Evolutionary conservation across 345 rosid species (phyloP).

Genomic region (Brassica juncea): DNA sequence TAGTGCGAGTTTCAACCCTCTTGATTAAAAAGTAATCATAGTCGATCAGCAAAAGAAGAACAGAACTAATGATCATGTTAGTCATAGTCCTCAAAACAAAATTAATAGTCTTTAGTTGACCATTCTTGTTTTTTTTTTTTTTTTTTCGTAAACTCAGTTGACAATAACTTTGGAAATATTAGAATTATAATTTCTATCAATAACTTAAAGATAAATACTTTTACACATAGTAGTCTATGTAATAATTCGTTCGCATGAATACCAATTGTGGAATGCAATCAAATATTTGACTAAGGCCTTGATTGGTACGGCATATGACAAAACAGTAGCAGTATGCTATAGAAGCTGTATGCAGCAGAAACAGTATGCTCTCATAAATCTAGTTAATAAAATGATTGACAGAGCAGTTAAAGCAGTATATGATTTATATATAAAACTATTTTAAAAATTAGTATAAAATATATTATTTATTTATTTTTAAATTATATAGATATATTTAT

Average conservation of each 20-base stretch:
- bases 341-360: too few species aligned
- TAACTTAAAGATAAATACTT: neutral
- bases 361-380: too few species aligned
- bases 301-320: too few species aligned
- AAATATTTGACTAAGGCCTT: conserved; percentile 9
- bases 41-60: neutral
- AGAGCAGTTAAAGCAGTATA: too few species aligned
- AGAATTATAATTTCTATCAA: neutral
- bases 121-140: neutral
- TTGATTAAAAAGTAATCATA: neutral
- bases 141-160: neutral
- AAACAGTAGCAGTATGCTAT: too few species aligned
- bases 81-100: neutral
- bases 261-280: neutral
- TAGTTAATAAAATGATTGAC: too few species aligned
- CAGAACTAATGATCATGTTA: neutral
- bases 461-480: too few species aligned
- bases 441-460: too few species aligned
- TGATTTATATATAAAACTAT: too few species aligned
- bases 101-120: neutral
- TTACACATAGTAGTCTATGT: neutral
- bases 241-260: conserved; percentile 1
- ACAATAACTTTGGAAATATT: neutral
- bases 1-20: too few species aligned
- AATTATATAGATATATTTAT: too few species aligned